Conservation (phyloP, 306 rosid species). For the Dryas octopetala region DNA sequence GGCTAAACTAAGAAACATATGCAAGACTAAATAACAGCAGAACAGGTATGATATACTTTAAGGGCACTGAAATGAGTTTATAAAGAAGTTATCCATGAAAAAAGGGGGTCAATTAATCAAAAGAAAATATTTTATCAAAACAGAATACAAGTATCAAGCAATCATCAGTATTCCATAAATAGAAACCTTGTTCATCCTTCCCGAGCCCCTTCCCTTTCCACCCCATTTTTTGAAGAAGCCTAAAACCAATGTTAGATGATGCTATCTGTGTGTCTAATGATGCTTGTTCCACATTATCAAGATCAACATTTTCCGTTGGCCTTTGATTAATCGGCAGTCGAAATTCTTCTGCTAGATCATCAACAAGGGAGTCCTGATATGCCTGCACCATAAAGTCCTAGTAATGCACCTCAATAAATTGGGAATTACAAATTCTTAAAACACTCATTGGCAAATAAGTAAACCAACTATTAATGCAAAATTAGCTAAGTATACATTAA, state of each 20-base stretch:
- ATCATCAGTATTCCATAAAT: neutral
- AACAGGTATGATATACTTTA: neutral
- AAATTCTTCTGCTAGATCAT: slow-evolving; percentile 68
- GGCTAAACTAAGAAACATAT: neutral
- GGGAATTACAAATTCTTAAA: slow-evolving; percentile 7
- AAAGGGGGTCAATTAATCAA: neutral
- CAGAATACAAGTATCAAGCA: neutral
- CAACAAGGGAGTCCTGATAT: slow-evolving; percentile 49
- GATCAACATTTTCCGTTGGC: slow-evolving; percentile 93
- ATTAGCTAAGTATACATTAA: neutral
- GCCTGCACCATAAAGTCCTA: slow-evolving; percentile 31
- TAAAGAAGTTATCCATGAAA: neutral
- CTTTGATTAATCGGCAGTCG: slow-evolving; percentile 84
- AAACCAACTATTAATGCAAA: neutral
- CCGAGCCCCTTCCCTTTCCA: slow-evolving; percentile 99
- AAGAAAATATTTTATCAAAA: neutral
- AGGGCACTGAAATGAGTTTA: neutral
- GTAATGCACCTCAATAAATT: slow-evolving; percentile 8
- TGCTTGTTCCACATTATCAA: slow-evolving; percentile 94
- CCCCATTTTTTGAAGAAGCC: slow-evolving; percentile 99
- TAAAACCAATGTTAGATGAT: slow-evolving; percentile 85
- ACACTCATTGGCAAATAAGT: slow-evolving; percentile 7
- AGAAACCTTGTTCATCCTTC: slow-evolving; percentile 91
- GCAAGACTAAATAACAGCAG: neutral
- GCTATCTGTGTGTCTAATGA: slow-evolving; percentile 77